These are phyloP conservation scores for Maudiozyma bulderi DNA, from an alignment of 805 yeast species.

Conservation along the genomic window DNA sequence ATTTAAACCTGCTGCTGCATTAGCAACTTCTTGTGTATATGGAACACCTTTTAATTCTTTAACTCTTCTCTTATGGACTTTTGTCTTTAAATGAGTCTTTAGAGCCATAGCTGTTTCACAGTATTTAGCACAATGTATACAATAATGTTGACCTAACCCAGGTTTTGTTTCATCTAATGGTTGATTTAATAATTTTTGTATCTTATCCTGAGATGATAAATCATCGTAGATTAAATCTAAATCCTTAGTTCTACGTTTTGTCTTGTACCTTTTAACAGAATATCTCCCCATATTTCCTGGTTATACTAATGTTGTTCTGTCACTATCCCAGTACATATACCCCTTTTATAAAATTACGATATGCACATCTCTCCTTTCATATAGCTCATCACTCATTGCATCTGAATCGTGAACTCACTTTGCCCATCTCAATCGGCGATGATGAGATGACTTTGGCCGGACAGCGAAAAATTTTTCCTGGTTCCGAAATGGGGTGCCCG, in stretches of 20 bases:
- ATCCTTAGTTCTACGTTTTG: slow-evolving; percentile 79
- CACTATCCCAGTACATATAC: too few species aligned
- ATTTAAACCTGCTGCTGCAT: slow-evolving; percentile 81
- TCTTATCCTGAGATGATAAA: slow-evolving; percentile 52
- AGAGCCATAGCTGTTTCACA: slow-evolving; percentile 70
- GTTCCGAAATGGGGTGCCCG: too few species aligned
- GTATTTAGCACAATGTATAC: slow-evolving; percentile 89
- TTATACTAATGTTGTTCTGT: slow-evolving; percentile 1
- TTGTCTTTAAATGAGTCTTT: slow-evolving; percentile 61
- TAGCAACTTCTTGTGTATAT: slow-evolving; percentile 79
- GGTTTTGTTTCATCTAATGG: slow-evolving; percentile 83
- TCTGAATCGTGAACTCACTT: too few species aligned
- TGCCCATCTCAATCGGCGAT: too few species aligned
- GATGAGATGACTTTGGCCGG: too few species aligned
- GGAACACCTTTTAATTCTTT: slow-evolving; percentile 69
- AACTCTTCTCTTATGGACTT: slow-evolving; percentile 79
- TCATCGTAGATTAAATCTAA: slow-evolving; percentile 77
- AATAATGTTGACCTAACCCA: slow-evolving; percentile 90
- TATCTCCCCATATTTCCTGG: slow-evolving; percentile 66
- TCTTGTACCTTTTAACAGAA: slow-evolving; percentile 77
- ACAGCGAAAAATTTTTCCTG: too few species aligned
- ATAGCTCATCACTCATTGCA: too few species aligned
- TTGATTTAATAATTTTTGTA: slow-evolving; percentile 62
- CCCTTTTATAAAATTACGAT: too few species aligned
- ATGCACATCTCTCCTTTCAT: too few species aligned